Evolutionary conservation across 1,284 basidiomycete genomes (phyloP).

Genomic region (Trichosporon sp.): DNA sequence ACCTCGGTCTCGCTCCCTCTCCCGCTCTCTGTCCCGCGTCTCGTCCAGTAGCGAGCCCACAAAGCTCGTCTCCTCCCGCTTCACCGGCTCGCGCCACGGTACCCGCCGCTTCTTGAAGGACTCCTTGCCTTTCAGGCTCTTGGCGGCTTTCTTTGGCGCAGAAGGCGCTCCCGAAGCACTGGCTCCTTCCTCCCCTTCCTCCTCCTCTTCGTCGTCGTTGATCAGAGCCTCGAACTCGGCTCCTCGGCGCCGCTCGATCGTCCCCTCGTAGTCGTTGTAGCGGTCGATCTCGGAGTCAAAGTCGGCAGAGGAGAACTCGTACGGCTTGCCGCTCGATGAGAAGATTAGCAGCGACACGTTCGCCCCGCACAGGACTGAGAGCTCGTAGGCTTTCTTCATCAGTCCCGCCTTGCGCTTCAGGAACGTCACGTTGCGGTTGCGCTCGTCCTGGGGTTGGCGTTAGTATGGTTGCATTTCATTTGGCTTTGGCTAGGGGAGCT

Average conservation of each 20-base stretch:
- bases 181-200: slow-evolving; percentile 18
- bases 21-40: background rate
- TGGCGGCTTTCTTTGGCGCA: slow-evolving; percentile 15
- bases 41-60: slow-evolving; percentile 28
- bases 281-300: slow-evolving; percentile 44
- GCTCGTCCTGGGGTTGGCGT: slow-evolving; percentile 49
- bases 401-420: slow-evolving; percentile 46
- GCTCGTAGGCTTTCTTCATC: slow-evolving; percentile 50
- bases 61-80: slow-evolving; percentile 26
- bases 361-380: slow-evolving; percentile 45
- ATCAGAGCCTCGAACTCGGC: slow-evolving; percentile 46
- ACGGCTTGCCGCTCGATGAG: slow-evolving; percentile 41
- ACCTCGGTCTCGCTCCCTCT: background rate
- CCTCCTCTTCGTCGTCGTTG: slow-evolving; percentile 43
- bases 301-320: slow-evolving; percentile 44
- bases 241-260: slow-evolving; percentile 45
- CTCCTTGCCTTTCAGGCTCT: slow-evolving; percentile 43
- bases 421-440: slow-evolving; percentile 37
- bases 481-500: too few relatives aligned
- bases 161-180: background rate
- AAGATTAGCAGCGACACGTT: slow-evolving; percentile 49
- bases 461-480: too few relatives aligned
- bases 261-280: slow-evolving; percentile 47
- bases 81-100: slow-evolving; percentile 7
- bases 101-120: slow-evolving; percentile 31